Percentiles rank a stretch among this genome's conserved stretches.
These are phyloP conservation scores for Pythium sukuiense DNA, from an alignment of 352 stramenopile species.

Conservation along the genomic window DNA sequence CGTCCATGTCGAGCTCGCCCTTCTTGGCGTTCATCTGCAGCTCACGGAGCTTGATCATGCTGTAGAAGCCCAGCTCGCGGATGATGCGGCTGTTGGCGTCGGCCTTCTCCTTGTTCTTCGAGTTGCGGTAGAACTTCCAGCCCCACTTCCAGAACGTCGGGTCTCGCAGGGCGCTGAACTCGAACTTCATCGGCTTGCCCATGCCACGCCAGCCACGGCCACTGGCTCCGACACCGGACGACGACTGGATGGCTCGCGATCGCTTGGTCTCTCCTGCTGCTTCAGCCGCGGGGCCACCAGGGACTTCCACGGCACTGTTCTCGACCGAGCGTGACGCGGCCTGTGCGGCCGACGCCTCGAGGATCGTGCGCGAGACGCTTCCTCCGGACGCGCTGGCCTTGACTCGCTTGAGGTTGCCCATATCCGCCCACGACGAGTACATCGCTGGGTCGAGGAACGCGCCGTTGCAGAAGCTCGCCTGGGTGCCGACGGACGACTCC, in stretches of 20 bases:
- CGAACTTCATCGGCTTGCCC: constrained; percentile 83
- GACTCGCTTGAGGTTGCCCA: constrained; percentile 49
- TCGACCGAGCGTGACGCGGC: constrained; percentile 15
- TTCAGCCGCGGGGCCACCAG: constrained; percentile 36
- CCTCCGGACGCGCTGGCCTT: constrained; percentile 12
- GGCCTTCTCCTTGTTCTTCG: constrained; percentile 61
- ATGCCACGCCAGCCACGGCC: constrained; percentile 22
- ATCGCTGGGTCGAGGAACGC: constrained; percentile 82
- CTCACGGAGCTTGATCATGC: constrained; percentile 82
- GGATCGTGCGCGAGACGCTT: constrained; percentile 21
- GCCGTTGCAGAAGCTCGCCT: constrained; percentile 80
- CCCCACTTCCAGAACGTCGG: constrained; percentile 89
- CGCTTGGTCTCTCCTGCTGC: constrained; percentile 29
- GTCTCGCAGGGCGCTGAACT: constrained; percentile 78
- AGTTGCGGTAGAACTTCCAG: constrained; percentile 83
- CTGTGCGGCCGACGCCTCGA: constrained; percentile 17
- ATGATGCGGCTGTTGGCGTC: constrained; percentile 82
- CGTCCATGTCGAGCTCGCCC: constrained; percentile 83
- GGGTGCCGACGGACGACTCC: constrained; percentile 71
- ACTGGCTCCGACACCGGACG: constrained; percentile 2
- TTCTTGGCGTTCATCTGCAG: constrained; percentile 77
- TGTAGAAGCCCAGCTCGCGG: constrained; percentile 85
- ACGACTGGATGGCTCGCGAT: constrained; percentile 15
- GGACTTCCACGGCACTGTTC: constrained; percentile 32
- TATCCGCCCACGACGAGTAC: constrained; percentile 81